phyloP scores from a whole-genome alignment of 2,329 filamentous ascomycete species.

The Fusarium mangiferae region DNA sequence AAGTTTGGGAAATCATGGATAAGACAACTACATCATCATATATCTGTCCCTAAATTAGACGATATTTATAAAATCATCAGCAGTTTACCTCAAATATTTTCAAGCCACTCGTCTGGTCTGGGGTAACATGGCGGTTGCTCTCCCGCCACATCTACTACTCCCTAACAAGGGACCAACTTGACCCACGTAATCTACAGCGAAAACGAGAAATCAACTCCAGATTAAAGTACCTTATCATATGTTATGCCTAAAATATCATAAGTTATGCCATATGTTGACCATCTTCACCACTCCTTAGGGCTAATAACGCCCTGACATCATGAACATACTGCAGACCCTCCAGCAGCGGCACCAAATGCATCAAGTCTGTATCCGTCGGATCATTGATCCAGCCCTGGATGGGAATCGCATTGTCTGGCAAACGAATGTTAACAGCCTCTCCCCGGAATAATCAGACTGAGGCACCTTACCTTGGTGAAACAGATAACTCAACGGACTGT shows the following conservation, averaged over 20 bases:
- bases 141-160: constrained; percentile 17
- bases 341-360: constrained; percentile 90
- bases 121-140: constrained; percentile 1
- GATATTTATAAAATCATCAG: background rate
- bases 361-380: constrained; percentile 93
- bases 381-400: constrained; percentile 99
- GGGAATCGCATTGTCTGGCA: constrained; percentile 95
- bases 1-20: background rate
- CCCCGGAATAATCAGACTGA: background rate
- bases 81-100: background rate
- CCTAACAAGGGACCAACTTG: background rate
- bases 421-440: constrained; percentile 11
- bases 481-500: constrained; percentile 97
- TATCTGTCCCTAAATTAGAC: background rate
- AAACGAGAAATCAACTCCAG: constrained; percentile 19
- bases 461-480: constrained; percentile 86
- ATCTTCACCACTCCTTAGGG: constrained; percentile 86
- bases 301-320: constrained; percentile 90
- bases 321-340: constrained; percentile 97
- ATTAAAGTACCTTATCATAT: constrained; percentile 28
- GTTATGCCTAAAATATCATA: constrained; percentile 15
- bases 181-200: constrained; percentile 21
- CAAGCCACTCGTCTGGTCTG: background rate
- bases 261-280: constrained; percentile 65
- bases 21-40: background rate